phyloP scores from a whole-genome alignment of 2,329 filamentous ascomycete genomes.

The Fusarium sp. region DNA sequence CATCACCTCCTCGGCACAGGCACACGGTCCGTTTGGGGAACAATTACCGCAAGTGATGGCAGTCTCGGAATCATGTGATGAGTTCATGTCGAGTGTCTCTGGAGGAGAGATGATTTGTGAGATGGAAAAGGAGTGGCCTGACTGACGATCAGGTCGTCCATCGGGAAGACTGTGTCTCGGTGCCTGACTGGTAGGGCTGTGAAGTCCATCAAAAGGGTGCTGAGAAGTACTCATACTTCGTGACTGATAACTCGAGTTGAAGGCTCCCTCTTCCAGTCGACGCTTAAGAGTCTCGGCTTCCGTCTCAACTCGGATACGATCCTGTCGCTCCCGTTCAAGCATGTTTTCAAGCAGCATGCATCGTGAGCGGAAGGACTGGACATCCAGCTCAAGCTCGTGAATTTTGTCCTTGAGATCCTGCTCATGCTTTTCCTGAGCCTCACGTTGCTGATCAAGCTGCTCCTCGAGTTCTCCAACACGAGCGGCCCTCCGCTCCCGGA shows the following conservation, averaged over 20 bases:
- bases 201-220: constrained; percentile 49
- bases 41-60: constrained; percentile 70
- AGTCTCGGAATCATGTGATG: constrained; percentile 51
- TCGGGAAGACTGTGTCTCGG: constrained; percentile 50
- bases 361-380: constrained; percentile 75
- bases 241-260: constrained; percentile 48
- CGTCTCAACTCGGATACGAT: constrained; percentile 61
- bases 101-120: constrained; percentile 71
- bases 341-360: constrained; percentile 75
- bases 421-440: constrained; percentile 70
- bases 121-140: constrained; percentile 66
- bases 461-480: constrained; percentile 84
- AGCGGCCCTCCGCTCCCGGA: constrained; percentile 88
- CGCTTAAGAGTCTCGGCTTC: constrained; percentile 56
- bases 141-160: constrained; percentile 48
- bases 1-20: constrained; percentile 72
- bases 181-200: constrained; percentile 47
- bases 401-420: constrained; percentile 71
- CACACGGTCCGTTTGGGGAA: constrained; percentile 66
- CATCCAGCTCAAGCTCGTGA: constrained; percentile 72
- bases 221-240: constrained; percentile 48
- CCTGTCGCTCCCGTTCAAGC: constrained; percentile 70
- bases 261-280: constrained; percentile 50
- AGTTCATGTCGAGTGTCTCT: constrained; percentile 56
- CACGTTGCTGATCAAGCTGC: constrained; percentile 73